These are phyloP conservation scores for Lodderomyces metapsilosis DNA, from an alignment of 1,139 yeast genomes.

Conservation along the genomic window DNA sequence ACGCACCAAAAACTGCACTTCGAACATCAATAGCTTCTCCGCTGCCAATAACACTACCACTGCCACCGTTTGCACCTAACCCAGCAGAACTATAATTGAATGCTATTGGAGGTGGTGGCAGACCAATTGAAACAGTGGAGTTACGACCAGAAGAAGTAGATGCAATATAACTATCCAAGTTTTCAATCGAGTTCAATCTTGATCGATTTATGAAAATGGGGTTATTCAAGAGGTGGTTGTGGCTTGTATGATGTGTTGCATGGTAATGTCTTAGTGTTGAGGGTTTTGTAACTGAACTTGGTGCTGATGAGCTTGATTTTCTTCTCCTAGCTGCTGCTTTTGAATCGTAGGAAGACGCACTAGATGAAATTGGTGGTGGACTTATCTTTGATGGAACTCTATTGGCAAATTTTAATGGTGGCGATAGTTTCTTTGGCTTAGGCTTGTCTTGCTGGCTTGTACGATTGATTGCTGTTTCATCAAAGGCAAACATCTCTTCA, in stretches of 20 bases:
- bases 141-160: conserved; percentile 38
- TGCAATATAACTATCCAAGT: conserved; percentile 42
- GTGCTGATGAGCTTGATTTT: conserved; percentile 13
- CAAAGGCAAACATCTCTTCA: conserved; percentile 43
- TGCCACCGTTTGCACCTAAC: background rate
- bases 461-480: conserved; percentile 27
- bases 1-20: background rate
- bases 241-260: conserved; percentile 11
- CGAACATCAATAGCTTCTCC: conserved; percentile 6
- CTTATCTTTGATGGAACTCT: conserved; percentile 43
- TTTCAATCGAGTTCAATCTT: conserved; percentile 44
- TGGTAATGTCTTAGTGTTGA: conserved; percentile 16
- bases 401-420: conserved; percentile 45
- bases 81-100: conserved; percentile 6
- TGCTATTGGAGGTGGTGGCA: conserved; percentile 36
- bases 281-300: conserved; percentile 13
- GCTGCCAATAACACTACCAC: background rate
- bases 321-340: conserved; percentile 18
- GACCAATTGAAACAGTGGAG: conserved; percentile 35
- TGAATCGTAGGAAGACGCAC: conserved; percentile 18
- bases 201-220: conserved; percentile 24
- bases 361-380: conserved; percentile 33
- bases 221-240: conserved; percentile 14
- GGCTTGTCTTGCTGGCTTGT: background rate
- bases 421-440: conserved; percentile 21